These are phyloP conservation scores for Eutrema heterophyllum DNA, from an alignment of 345 rosid genomes.

Conservation along the genomic window DNA sequence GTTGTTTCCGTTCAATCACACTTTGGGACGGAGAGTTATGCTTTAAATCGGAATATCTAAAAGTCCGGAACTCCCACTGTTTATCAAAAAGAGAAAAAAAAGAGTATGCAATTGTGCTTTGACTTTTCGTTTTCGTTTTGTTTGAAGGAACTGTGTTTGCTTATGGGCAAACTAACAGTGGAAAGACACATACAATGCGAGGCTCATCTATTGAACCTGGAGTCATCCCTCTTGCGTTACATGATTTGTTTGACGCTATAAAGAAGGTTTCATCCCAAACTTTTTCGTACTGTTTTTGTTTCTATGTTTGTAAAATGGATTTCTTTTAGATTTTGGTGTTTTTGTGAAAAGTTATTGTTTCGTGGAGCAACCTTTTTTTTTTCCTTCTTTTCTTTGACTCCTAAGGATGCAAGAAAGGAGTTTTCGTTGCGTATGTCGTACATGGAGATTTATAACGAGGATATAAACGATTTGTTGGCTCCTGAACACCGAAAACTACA, in stretches of 20 bases:
- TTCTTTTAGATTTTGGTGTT: no score
- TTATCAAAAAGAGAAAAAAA: no score
- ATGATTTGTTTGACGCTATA: slow-evolving; percentile 57
- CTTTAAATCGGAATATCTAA: no score
- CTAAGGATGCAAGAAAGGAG: slow-evolving; percentile 68
- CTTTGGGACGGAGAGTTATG: no score
- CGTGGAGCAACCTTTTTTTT: no score
- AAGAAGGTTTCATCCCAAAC: slow-evolving; percentile 41
- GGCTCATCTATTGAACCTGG: slow-evolving; percentile 72
- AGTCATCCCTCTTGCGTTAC: slow-evolving; percentile 74
- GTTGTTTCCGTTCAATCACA: no score
- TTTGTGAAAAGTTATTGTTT: no score
- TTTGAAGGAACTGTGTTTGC: slow-evolving; percentile 34
- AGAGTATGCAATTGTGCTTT: background rate
- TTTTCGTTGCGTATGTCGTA: slow-evolving; percentile 89
- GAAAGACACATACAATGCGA: slow-evolving; percentile 94
- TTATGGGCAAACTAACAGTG: slow-evolving; percentile 90
- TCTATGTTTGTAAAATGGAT: no score
- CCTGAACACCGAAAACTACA: slow-evolving; percentile 91
- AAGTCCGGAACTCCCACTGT: no score
- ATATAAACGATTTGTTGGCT: slow-evolving; percentile 78
- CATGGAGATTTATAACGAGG: slow-evolving; percentile 92
- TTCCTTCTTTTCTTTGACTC: background rate
- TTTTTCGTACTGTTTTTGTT: background rate
- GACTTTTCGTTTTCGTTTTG: no score